Evolutionary conservation across 1,139 yeast species (phyloP).

Genomic region (Magnusiomyces clavatus): DNA sequence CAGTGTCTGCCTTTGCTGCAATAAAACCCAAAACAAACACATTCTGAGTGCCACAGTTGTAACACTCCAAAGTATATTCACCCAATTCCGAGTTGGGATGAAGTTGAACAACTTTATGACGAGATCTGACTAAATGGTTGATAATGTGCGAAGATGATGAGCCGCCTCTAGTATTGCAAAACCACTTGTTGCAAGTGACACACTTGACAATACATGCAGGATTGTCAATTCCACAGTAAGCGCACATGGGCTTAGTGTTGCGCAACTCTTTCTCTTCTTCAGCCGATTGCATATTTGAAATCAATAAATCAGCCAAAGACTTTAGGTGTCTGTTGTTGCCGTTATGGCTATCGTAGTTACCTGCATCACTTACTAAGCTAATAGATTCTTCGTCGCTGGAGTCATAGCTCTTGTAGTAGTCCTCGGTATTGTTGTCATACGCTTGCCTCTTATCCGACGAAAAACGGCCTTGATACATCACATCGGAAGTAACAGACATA

Average conservation of each 20-base stretch:
- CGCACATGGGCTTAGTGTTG: slow-evolving; percentile 4
- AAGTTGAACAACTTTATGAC: slow-evolving; percentile 64
- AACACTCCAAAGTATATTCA: slow-evolving; percentile 79
- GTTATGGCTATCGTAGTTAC: slow-evolving; percentile 12
- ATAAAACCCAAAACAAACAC: slow-evolving; percentile 82
- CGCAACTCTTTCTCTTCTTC: slow-evolving; percentile 1
- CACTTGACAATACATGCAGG: slow-evolving; percentile 69
- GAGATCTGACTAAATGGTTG: slow-evolving; percentile 74
- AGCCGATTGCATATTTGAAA: neutral
- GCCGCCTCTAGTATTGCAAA: slow-evolving; percentile 69
- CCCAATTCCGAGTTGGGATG: slow-evolving; percentile 82
- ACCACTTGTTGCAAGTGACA: slow-evolving; percentile 76
- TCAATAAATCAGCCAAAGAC: neutral
- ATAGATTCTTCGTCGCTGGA: slow-evolving; percentile 21
- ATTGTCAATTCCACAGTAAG: slow-evolving; percentile 68
- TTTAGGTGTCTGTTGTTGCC: neutral
- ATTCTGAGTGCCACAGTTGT: slow-evolving; percentile 79
- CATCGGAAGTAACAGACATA: neutral
- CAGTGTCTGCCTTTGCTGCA: slow-evolving; percentile 78
- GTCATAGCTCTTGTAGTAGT: neutral
- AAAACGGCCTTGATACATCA: no score
- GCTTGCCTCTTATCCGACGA: no score
- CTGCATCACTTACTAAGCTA: slow-evolving; percentile 20
- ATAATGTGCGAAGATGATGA: slow-evolving; percentile 74
- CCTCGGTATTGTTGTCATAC: neutral